Percentiles rank a stretch among this genome's conserved stretches.
Conservation (phyloP, 2,329 filamentous ascomycete genomes). For the Botrytis porri region DNA sequence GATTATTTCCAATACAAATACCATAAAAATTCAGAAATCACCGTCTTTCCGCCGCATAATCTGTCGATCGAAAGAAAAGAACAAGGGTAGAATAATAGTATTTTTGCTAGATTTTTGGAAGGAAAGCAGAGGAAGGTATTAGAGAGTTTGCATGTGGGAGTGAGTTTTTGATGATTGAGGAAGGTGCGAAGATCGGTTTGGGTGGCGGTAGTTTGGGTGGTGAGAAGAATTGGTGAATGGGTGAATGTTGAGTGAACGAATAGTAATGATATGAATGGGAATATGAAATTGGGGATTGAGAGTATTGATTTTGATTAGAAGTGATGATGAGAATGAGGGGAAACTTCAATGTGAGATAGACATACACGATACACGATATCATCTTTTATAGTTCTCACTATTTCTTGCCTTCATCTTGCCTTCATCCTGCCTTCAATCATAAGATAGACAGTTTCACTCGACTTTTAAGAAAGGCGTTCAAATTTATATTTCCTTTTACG, state of each 20-base stretch:
- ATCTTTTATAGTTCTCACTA: not conserved
- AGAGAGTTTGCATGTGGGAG: rapidly evolving
- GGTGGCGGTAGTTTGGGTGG: not conserved
- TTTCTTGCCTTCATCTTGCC: not conserved
- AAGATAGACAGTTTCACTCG: not conserved
- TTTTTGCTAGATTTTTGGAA: not conserved
- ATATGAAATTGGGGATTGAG: not conserved
- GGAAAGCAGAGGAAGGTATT: not conserved
- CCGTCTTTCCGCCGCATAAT: rapidly evolving
- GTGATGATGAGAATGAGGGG: rapidly evolving
- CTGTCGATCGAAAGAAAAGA: not conserved
- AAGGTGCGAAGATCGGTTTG: not conserved
- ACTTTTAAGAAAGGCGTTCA: not conserved
- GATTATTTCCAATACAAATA: not conserved
- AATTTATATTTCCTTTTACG: not conserved
- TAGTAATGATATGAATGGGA: not conserved
- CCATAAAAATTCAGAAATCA: not conserved
- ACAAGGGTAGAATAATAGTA: not conserved
- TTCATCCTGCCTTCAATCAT: not conserved
- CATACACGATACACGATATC: not conserved
- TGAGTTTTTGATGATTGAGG: not conserved
- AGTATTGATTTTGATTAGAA: not conserved
- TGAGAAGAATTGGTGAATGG: not conserved
- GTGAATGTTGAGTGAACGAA: not conserved
- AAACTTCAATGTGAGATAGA: not conserved